These are phyloP conservation scores for Podaxis sp. DNA, from an alignment of 768 basidiomycete species.

Conservation along the genomic window DNA sequence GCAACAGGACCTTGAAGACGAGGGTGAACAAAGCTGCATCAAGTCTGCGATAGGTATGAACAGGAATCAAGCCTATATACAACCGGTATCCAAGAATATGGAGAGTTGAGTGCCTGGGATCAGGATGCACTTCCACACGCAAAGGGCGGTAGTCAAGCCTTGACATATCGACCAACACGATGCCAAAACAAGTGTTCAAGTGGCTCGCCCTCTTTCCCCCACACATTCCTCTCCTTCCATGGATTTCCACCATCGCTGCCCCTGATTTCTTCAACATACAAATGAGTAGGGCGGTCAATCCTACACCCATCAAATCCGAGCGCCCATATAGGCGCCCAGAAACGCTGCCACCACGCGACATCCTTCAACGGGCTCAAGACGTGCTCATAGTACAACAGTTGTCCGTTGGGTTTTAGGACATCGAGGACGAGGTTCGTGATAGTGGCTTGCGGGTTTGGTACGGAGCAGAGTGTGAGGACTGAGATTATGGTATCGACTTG, in stretches of 20 bases:
- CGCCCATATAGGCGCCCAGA: constrained; percentile 74
- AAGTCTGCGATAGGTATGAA: too few relatives aligned
- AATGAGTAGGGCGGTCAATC: constrained; percentile 56
- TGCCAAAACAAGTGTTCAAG: constrained; percentile 65
- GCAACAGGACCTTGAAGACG: too few relatives aligned
- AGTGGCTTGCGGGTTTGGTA: constrained; percentile 54
- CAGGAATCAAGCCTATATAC: too few relatives aligned
- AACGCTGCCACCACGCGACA: constrained; percentile 69
- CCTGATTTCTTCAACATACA: constrained; percentile 41
- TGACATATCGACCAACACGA: constrained; percentile 55
- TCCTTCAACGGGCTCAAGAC: constrained; percentile 52
- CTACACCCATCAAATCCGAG: constrained; percentile 61
- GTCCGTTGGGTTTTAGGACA: constrained; percentile 63
- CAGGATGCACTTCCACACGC: not conserved
- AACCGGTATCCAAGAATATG: too few relatives aligned
- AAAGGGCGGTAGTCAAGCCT: constrained; percentile 20
- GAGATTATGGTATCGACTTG: constrained; percentile 63
- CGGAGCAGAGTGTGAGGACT: constrained; percentile 63
- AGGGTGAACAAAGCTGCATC: too few relatives aligned
- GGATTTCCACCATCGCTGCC: constrained; percentile 31
- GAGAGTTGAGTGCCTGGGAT: too few relatives aligned
- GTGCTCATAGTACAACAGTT: constrained; percentile 70
- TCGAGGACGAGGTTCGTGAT: constrained; percentile 46
- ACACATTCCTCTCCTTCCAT: constrained; percentile 49
- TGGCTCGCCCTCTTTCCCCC: constrained; percentile 50